Base-by-base conservation (phyloP, 495 filamentous ascomycete species). In the Pseudoneurospora amorphoporcata region DNA sequence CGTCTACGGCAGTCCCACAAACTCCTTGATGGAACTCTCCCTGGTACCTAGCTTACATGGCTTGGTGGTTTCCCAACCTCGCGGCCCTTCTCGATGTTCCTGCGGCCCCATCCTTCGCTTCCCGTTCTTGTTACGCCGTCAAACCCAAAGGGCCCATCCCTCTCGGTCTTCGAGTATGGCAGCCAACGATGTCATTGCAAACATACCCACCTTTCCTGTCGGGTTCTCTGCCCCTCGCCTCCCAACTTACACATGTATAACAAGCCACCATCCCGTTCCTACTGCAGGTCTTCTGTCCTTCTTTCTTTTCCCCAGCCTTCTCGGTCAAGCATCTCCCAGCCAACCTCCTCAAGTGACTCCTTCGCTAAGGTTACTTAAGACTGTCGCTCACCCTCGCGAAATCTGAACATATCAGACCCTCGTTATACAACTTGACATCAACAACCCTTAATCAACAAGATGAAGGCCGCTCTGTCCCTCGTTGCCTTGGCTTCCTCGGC, bases 341-440 rank as follows among this genome's bases (percentile, higher is more conserved):
- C 73, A 80, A 69, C 78, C 73, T 72, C 69, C 70, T 45, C 71
- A 75, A 81, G 81, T 83, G 80, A 82, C 81, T 82, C 82, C 72
- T 83, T 85, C 83, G 82, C 78, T 83, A 82, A 83, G 81, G 82
- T 81, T 84, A 80, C 81, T 81, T 79, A 75, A 81, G 69, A 75
- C 77, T 70, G 71, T 79, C 78, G 72, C 76, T 80, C 29, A 70
- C 40, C 42, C 69, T 39, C 45, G 17, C 23, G 29, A 65, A 35
- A 65, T 65, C 53, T 65, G 53, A 65, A 65, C 53, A 65, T 61
- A 65, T 43, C 23, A 71, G 53, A 73, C 78, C 40, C 71, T 81
- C 77, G 73, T 70, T 81, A 72, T 71, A 71, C 69, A 73, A 47
- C 47, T 69, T 58, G 69, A 75, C 68, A 19, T 43, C 71, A 53